Evolutionary conservation across 305 asterid species (phyloP), one percentile per base, ranked within the genome.

Genomic region (Ruellia speciosa): DNA sequence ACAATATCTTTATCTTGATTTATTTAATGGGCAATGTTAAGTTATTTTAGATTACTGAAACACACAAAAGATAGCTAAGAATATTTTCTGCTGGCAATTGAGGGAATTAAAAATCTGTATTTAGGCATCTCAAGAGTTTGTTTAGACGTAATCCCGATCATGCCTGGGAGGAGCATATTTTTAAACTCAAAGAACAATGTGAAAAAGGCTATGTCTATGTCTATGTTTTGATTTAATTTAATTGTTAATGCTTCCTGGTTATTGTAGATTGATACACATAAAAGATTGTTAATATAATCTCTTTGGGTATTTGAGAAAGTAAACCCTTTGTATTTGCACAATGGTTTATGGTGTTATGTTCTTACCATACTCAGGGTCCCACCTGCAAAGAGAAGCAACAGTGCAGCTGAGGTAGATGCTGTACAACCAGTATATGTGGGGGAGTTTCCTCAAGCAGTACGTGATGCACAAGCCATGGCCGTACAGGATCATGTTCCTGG

Each of bases 391-490:
- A 81, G 64, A 67, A 81, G 74, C 62, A 90, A 75, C 46, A 75
- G 58, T 63, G 94, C 71, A 60, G 93, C 78, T 59, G 92, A 70
- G 39, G 41, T 33, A 11, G 86, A 84, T 56, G 78, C 74, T 53
- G 72, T 60, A 52, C 76, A 65, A 67, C 98, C 98, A 61, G 89
- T 83, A 34, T 83, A 70, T 79, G 82, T 87, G 60, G 92, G 87
- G 75, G 98, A 87, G 71, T 85, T 87, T 70, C 98, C 95, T 55
- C 85, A 81, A 75, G 84, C 64, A 57, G 81, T 82, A 65, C 96
- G 96, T 61, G 92, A 87, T 70, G 90, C 83, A 16, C 96, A 80
- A 56, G 74, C 71, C 14, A 55, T 75, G 74, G 68, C 74, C 43
- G 59, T 64, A 33, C 83, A 76, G 65, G 83, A 78, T 48, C 80